Evolutionary conservation across 2,329 filamentous ascomycete species (phyloP).

Genomic region (Coleophoma eucalyptorum): DNA sequence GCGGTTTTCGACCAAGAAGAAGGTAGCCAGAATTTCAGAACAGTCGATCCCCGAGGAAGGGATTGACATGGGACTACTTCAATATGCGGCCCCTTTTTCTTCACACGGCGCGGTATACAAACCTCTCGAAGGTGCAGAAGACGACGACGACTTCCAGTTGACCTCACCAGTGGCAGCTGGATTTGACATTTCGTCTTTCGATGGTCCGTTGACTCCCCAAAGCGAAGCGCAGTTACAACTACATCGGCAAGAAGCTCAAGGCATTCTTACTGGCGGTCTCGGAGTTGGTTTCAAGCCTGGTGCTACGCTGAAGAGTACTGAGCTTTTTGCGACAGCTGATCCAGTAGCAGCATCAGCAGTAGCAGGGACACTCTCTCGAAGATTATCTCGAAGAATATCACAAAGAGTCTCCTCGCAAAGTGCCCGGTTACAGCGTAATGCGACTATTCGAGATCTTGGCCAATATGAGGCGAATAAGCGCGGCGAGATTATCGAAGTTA

Average conservation of each 20-base stretch:
- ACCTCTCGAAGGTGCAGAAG: slow-evolving; percentile 8
- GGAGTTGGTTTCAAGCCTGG: slow-evolving; percentile 49
- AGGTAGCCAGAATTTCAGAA: slow-evolving; percentile 10
- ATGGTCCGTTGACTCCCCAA: slow-evolving; percentile 15
- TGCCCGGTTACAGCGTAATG: slow-evolving; percentile 22
- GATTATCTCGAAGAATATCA: slow-evolving; percentile 7
- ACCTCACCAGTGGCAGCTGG: slow-evolving; percentile 9
- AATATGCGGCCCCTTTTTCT: slow-evolving; percentile 15
- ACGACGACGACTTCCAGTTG: slow-evolving; percentile 14
- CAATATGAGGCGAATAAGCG: slow-evolving; percentile 56
- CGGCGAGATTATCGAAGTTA: slow-evolving; percentile 57
- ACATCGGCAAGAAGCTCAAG: slow-evolving; percentile 42
- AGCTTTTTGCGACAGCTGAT: slow-evolving; percentile 38
- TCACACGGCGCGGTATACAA: slow-evolving; percentile 15
- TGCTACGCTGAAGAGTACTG: slow-evolving; percentile 42
- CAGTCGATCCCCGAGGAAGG: slow-evolving; percentile 22
- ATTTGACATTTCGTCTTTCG: slow-evolving; percentile 23
- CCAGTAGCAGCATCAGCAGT: slow-evolving; percentile 6
- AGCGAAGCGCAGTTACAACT: slow-evolving; percentile 15
- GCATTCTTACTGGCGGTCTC: slow-evolving; percentile 53
- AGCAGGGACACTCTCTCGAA: slow-evolving; percentile 8
- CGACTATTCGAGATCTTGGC: slow-evolving; percentile 45
- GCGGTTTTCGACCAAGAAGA: slow-evolving; percentile 15
- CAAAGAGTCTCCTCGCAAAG: slow-evolving; percentile 16
- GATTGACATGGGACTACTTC: slow-evolving; percentile 22